Conservation (phyloP, 306 rosid species). For the Quercus wislizeni region DNA sequence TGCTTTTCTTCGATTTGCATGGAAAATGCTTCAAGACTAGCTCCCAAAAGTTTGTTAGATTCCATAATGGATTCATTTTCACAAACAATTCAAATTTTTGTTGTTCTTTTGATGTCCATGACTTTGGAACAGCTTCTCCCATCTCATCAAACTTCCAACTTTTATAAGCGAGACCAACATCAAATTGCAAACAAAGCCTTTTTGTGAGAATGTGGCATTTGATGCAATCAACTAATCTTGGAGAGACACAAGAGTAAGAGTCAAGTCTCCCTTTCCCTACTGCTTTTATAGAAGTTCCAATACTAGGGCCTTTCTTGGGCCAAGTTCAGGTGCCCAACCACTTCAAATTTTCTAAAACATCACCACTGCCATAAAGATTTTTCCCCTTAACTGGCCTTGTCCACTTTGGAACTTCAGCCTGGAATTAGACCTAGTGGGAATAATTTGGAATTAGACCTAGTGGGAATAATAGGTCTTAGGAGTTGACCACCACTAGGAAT, state of each 20-base stretch:
- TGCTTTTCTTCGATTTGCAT: slow-evolving; percentile 20
- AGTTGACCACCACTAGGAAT: not conserved
- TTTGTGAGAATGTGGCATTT: slow-evolving; percentile 21
- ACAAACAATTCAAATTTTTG: slow-evolving; percentile 21
- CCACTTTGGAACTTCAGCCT: slow-evolving; percentile 41
- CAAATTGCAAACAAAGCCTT: slow-evolving; percentile 11
- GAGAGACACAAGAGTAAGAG: slow-evolving; percentile 23
- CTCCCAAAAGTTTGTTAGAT: slow-evolving; percentile 29
- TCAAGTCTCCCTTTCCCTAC: slow-evolving; percentile 27
- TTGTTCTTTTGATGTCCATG: slow-evolving; percentile 29
- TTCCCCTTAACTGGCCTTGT: not conserved
- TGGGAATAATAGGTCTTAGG: slow-evolving; percentile 29
- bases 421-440: slow-evolving; percentile 51
- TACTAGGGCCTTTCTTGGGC: not conserved
- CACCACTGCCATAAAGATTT: not conserved
- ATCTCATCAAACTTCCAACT: slow-evolving; percentile 43
- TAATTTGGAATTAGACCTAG: slow-evolving; percentile 45
- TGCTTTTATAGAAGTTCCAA: not conserved
- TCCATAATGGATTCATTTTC: not conserved
- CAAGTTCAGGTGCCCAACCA: slow-evolving; percentile 35
- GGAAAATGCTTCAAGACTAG: slow-evolving; percentile 26
- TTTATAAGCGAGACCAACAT: slow-evolving; percentile 25
- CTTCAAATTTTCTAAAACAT: slow-evolving; percentile 14
- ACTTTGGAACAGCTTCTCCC: slow-evolving; percentile 30
- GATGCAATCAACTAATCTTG: slow-evolving; percentile 30